phyloP scores from a whole-genome alignment of 2,329 filamentous ascomycete genomes.

The Alternaria triticina region DNA sequence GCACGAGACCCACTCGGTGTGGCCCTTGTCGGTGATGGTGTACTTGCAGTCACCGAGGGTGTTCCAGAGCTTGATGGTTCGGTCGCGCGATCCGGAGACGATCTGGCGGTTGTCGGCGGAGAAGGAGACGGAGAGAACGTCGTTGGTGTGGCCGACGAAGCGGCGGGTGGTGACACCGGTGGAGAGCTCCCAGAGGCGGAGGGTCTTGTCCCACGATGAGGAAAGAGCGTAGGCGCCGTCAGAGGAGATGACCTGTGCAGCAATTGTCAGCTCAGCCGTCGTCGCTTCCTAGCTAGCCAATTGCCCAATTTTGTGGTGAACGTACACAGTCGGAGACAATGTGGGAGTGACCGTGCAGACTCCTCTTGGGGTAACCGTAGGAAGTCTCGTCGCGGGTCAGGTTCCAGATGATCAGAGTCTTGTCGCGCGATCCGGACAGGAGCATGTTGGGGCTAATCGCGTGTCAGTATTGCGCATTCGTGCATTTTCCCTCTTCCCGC shows the following conservation, averaged over 20 bases:
- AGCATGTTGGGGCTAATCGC: constrained; percentile 93
- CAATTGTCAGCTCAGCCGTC: constrained; percentile 40
- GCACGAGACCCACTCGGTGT: constrained; percentile 99
- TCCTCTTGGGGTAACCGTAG: constrained; percentile 99
- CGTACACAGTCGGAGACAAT: constrained; percentile 99
- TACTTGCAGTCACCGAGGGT: constrained; percentile 99
- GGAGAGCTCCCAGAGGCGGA: constrained; percentile 98
- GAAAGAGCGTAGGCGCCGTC: constrained; percentile 99
- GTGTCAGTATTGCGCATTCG: constrained; percentile 42
- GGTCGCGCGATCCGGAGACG: constrained; percentile 97
- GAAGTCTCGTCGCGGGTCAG: constrained; percentile 97
- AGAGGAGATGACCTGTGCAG: constrained; percentile 89
- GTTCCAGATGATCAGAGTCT: constrained; percentile 99
- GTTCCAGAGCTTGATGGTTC: constrained; percentile 99
- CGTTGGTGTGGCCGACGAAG: constrained; percentile 99
- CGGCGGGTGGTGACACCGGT: constrained; percentile 96
- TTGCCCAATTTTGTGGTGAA: constrained; percentile 45
- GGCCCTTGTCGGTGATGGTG: constrained; percentile 99
- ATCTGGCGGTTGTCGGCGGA: constrained; percentile 99
- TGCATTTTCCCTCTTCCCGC: not conserved
- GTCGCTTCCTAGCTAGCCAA: constrained; percentile 33
- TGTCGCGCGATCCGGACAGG: constrained; percentile 95
- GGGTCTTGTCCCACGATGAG: constrained; percentile 99
- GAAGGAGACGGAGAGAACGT: constrained; percentile 99
- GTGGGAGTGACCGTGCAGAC: constrained; percentile 98